Evolutionary conservation across 345 rosid genomes (phyloP), one percentile per base, ranked within the genome.

Genomic region (Clausena lansium): DNA sequence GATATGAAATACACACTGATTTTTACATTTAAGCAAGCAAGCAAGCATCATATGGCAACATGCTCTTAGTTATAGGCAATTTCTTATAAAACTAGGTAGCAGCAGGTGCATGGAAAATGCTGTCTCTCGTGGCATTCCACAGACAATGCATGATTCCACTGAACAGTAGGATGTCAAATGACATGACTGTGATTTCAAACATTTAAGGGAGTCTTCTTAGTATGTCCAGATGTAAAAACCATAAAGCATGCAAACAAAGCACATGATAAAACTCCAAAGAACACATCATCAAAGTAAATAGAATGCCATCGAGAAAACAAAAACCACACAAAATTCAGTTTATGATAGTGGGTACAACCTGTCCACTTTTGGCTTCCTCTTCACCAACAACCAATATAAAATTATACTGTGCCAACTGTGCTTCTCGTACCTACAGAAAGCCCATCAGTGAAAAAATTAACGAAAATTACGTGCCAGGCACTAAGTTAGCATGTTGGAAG

Each of bases 311-410:
- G 0, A 62, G 22, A 13, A 30, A 28, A 62, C 7, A 28, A 33
- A 35, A 30, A 22, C 69, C 13, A n/a, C 50, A 39, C 33, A 1
- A 28, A 52, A 74, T 55, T 62, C 45, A 45, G 36, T 41, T 54
- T 28, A 35, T 13, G 47, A 59, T 19, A 60, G 28, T 57, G 14
- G 38, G 55, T 58, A 41, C 38, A 73, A 97, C 99, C 99, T 91
- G 87, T 82, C 93, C 92, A 20, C 88, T 88, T 78, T 82, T 78
- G 45, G 89, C 82, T 85, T 97, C 99, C 55, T 87, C 88, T 83
- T 94, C 98, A 38, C 99, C 99, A 9, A 97, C 98, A n/a, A 97
- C 98, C 74, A 97, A 83, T 70, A 97, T 97, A 83, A 84, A 97
- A 81, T 93, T 97, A 88, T 88, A 97, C 77, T 95, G 98, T 4